Evolutionary conservation across 108 stramenopile genomes (phyloP), one percentile per base, ranked within the genome.

Genomic region (Licmophora abbreviata): DNA sequence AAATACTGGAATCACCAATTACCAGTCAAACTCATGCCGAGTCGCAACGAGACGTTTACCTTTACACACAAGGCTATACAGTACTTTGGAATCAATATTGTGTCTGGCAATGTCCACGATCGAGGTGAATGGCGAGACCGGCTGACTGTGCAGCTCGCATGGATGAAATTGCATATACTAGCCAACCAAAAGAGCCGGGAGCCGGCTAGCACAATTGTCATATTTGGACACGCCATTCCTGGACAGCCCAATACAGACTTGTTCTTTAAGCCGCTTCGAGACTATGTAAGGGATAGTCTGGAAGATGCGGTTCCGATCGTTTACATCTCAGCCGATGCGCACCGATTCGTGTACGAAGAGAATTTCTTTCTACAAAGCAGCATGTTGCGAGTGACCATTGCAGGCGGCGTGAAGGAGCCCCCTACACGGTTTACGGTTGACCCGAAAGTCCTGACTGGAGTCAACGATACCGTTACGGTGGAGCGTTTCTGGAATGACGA

Each of bases 41-140:
- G 31, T 17, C 53, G 61, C 21, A 33, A 41, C 4, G 72, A 73
- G 31, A 59, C 48, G 35, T 77, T 77, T 47, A 46, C 71, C 26
- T 73, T 77, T 30, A 31, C 69, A 37, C 21, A 35, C 8, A 70
- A 77, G 46, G 17, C 54, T 24, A 58, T 63, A 7, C 33, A 73
- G 0, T 33, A 73, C 21, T 47, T 77, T 38, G 76, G 76, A 3
- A 30, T 77, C 18, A 77, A 77, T 29, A 48, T 76, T 20, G 71
- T 77, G 6, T 68, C 60, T 6, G 76, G 76, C 0, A 28, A 28
- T 29, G 52, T 71, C 6, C 54, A 56, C 29, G 35, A 56, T 26
- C 21, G 2, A 29, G 22, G 38, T 14, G 71, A 71, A 48, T 73
- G 68, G 70, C 42, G 37, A 10, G 12, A 37, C 2, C 47, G 15